A percentile compares a stretch with the other conserved stretches of the same genome.
phyloP scores from a whole-genome alignment of 441 rosid species.

The Macaranga tanarius region DNA sequence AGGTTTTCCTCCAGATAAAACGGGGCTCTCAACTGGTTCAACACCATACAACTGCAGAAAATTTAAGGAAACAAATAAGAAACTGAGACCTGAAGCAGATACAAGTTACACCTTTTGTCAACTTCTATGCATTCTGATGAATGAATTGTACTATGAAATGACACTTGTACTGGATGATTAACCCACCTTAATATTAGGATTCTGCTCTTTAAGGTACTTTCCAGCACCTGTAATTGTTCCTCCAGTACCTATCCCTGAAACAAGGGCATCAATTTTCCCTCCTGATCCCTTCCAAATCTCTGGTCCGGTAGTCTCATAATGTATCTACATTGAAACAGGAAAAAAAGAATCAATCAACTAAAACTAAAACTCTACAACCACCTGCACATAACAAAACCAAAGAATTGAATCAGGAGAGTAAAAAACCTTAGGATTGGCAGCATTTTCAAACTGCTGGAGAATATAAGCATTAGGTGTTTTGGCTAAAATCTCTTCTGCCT shows the following conservation, averaged over 20 bases:
- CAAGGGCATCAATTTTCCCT: conserved; percentile 77
- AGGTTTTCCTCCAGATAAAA: conserved; percentile 81
- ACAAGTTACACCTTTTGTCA: not conserved
- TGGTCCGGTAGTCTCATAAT: conserved; percentile 88
- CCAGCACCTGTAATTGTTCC: conserved; percentile 89
- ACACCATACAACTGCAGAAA: conserved; percentile 63
- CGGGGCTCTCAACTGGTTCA: conserved; percentile 75
- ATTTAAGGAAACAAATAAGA: conserved; percentile 9
- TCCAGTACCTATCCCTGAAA: conserved; percentile 91
- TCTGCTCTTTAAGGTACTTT: conserved; percentile 75
- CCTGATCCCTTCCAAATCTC: conserved; percentile 83
- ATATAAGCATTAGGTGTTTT: conserved; percentile 79
- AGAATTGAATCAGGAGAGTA: not conserved
- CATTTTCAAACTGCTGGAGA: conserved; percentile 84
- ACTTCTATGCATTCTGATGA: too few relatives aligned
- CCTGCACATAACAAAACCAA: not conserved
- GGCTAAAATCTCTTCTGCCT: conserved; percentile 75
- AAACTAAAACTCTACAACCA: not conserved
- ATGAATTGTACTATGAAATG: too few relatives aligned
- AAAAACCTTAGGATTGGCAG: conserved; percentile 80
- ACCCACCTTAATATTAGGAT: conserved; percentile 63
- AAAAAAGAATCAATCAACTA: not conserved
- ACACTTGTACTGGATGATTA: not conserved
- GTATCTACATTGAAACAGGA: conserved; percentile 27
- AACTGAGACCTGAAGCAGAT: conserved; percentile 10